These are phyloP conservation scores for Ustilago nuda DNA, from an alignment of 1,284 basidiomycete genomes.

Conservation along the genomic window DNA sequence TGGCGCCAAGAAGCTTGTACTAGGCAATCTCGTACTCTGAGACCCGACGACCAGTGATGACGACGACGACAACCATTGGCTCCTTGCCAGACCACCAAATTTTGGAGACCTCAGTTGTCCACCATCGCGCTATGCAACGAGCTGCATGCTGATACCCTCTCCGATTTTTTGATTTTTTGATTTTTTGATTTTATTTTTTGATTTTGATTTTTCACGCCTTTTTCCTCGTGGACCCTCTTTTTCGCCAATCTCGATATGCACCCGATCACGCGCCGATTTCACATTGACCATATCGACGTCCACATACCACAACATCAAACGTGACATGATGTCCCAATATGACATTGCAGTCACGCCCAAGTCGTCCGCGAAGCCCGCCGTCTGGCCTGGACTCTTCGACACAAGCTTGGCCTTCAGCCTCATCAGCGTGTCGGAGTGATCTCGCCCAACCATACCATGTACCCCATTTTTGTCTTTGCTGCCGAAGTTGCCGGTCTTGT, in stretches of 20 bases:
- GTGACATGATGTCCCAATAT: not conserved
- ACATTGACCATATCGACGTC: not conserved
- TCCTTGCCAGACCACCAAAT: not conserved
- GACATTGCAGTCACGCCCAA: conserved; percentile 32
- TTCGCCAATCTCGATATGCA: not conserved
- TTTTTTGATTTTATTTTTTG: conserved; percentile 13
- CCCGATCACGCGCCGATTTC: not conserved
- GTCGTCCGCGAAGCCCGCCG: conserved; percentile 46
- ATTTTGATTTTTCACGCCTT: not conserved
- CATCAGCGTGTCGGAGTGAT: conserved; percentile 62
- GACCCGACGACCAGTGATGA: conserved; percentile 1
- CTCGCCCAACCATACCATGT: conserved; percentile 64
- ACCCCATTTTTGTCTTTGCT: conserved; percentile 57
- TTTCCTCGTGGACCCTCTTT: conserved; percentile 17
- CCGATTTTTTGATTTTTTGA: conserved; percentile 11
- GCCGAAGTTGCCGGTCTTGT: conserved; percentile 53
- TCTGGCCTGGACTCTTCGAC: conserved; percentile 52
- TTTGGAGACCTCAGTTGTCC: conserved; percentile 8
- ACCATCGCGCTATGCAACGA: conserved; percentile 17
- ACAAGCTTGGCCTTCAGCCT: conserved; percentile 55
- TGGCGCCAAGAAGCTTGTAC: not conserved
- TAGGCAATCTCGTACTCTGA: not conserved
- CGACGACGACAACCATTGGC: conserved; percentile 4
- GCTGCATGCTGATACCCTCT: conserved; percentile 37
- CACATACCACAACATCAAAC: not conserved